Evolutionary conservation across 2,329 filamentous ascomycete species (phyloP), one percentile per base, ranked within the genome.

Genomic region (Aureobasidium sp.): DNA sequence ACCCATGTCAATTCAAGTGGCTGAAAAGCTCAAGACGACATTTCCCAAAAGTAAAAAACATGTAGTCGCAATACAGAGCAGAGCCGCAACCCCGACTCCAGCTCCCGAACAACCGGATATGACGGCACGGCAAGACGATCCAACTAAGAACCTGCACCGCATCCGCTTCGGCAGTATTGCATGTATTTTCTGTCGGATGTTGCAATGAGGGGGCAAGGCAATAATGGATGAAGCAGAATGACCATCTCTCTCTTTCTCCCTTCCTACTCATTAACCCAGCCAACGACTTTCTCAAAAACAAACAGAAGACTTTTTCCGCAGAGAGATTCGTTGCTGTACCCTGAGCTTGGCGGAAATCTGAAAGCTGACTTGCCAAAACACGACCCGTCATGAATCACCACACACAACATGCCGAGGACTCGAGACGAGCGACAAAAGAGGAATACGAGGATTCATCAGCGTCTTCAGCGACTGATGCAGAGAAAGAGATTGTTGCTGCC

Each of bases 381-480:
- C 19, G n/a, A 12, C 17, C 14, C 48, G 37, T 41, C 35, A 51
- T 51, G 48, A 16, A 51, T 51, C 37, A 51, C 24, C 25, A 51
- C 17, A 32, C 25, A 14, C 35, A 19, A 41, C 37, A 34, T 4
- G 8, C 44, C 16, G 22, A 35, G 14, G 29, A 27, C 12, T n/a
- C 35, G 6, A 24, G 4, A 10, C 48, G n/a, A 10, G 10, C 32
- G 3, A 49, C 34, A 6, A 38, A 39, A 5, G 48, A 51, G 19
- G 48, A 51, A n/a, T 51, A 40, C 8, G 48, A 51, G 25, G 11
- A 41, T 5, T 40, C 48, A 6, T 51, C 48, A 1, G 37, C 22
- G 14, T 51, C 48, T 11, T 41, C 48, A 5, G 25, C 35, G 4
- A 16, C 48, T 8, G 48, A 51, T 10, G 37, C n/a, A 3, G 48